Evolutionary conservation across 441 rosid species (phyloP).

Genomic region (Theobroma grandiflorum): DNA sequence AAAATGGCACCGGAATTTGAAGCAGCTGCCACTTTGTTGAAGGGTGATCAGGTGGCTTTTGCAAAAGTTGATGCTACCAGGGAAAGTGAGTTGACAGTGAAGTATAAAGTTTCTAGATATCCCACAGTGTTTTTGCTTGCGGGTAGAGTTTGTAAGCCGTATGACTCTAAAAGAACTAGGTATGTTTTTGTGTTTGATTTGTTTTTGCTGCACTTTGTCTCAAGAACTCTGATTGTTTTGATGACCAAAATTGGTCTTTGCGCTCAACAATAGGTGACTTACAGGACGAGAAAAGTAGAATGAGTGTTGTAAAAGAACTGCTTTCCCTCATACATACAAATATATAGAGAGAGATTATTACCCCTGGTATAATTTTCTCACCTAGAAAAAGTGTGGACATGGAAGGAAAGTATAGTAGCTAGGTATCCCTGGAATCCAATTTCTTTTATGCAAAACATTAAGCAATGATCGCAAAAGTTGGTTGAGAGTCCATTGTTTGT

Average conservation of each 20-base stretch:
- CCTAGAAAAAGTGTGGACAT: no score
- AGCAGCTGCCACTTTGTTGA: conserved; percentile 40
- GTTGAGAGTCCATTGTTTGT: no score
- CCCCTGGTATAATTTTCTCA: no score
- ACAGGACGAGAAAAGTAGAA: no score
- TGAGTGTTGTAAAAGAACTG: no score
- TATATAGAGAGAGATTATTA: no score
- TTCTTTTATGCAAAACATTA: no score
- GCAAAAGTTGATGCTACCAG: conserved; percentile 33
- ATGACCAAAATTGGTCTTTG: neutral
- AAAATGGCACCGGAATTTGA: conserved; percentile 36
- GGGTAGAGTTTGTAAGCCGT: neutral
- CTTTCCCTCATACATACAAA: no score
- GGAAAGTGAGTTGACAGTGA: conserved; percentile 7
- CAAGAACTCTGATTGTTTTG: neutral
- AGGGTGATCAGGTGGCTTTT: conserved; percentile 31
- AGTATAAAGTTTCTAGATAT: conserved; percentile 24
- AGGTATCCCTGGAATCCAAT: no score
- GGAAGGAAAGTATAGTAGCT: no score
- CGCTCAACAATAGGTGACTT: no score
- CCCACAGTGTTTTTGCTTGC: conserved; percentile 32
- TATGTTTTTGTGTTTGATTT: neutral
- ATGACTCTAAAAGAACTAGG: neutral
- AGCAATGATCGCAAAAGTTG: no score
- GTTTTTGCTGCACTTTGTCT: neutral